phyloP scores from a whole-genome alignment of 768 basidiomycete species.

The Crassisporium funariophilum region DNA sequence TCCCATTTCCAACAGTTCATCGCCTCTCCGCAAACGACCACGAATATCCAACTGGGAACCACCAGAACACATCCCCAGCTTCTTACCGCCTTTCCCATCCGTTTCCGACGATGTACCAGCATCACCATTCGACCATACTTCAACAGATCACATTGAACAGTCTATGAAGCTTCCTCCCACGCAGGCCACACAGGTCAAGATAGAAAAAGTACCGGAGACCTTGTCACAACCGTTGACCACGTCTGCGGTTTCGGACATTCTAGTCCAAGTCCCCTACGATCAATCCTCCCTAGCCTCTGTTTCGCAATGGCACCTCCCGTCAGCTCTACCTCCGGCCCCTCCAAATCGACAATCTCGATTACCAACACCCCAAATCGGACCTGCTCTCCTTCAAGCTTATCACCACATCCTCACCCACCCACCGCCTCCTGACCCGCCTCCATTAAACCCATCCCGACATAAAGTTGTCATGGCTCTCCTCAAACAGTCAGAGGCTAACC shows the following conservation, averaged over 20 bases:
- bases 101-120: conserved; percentile 30
- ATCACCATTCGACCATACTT: conserved; percentile 26
- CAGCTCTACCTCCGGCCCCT: conserved; percentile 30
- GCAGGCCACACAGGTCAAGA: conserved; percentile 34
- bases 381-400: conserved; percentile 66
- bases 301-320: conserved; percentile 72
- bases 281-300: conserved; percentile 68
- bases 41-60: conserved; percentile 60
- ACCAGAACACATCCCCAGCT: conserved; percentile 64
- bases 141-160: conserved; percentile 37
- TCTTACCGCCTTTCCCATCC: conserved; percentile 68
- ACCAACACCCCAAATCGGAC: conserved; percentile 60
- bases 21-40: conserved; percentile 58
- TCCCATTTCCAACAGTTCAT: conserved; percentile 58
- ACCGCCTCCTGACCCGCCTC: conserved; percentile 46
- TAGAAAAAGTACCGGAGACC: conserved; percentile 43
- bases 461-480: conserved; percentile 77
- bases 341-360: conserved; percentile 30
- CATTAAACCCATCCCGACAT: conserved; percentile 65
- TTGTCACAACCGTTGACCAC: conserved; percentile 45
- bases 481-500: conserved; percentile 51
- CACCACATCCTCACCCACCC: conserved; percentile 80
- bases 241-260: conserved; percentile 65
- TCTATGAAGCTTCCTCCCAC: conserved; percentile 34
- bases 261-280: conserved; percentile 71